Evolutionary conservation across 306 rosid genomes (phyloP).

Genomic region (Cucumis sativus): Cucumber_9930_V3 NC_026657.2:922501-923000

Average conservation of each 20-base stretch:
- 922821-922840: not conserved
- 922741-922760: not conserved
- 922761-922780: not conserved
- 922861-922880: not conserved
- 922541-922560: conserved; percentile 48
- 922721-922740: not conserved
- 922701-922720: not conserved
- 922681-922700: not conserved
- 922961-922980: not conserved
- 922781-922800: not conserved
- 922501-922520: conserved; percentile 78
- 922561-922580: not conserved
- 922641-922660: conserved; percentile 50
- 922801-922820: not conserved
- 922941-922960: not conserved
- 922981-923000: no score
- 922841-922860: not conserved
- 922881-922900: not conserved
- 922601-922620: not conserved
- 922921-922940: not conserved
- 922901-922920: not conserved
- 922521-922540: conserved; percentile 96
- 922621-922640: conserved; percentile 82
- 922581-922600: not conserved
- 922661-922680: conserved; percentile 46